Conservation (phyloP, 2,329 filamentous ascomycete species). For the Helotiales sp. region DNA sequence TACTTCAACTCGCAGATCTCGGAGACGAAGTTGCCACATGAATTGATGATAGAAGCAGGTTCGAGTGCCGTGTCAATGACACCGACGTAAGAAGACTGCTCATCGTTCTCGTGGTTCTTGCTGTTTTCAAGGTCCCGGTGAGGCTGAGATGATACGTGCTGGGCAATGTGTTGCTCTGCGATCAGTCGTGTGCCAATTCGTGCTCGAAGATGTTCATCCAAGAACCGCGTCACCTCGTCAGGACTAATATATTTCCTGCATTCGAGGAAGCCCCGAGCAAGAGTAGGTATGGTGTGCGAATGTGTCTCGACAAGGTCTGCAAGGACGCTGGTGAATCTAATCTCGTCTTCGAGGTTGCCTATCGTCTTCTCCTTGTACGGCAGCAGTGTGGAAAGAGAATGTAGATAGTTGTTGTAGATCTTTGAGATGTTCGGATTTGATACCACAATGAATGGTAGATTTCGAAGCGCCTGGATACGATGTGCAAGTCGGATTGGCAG, state of each 20-base stretch:
- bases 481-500: conserved; percentile 90
- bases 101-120: conserved; percentile 50
- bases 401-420: conserved; percentile 95
- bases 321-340: conserved; percentile 87
- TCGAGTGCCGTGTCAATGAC: conserved; percentile 90
- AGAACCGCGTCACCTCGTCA: conserved; percentile 80
- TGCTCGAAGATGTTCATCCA: conserved; percentile 91
- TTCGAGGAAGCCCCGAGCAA: conserved; percentile 91
- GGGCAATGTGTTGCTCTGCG: conserved; percentile 92
- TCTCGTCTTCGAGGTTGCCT: conserved; percentile 79
- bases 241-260: conserved; percentile 87
- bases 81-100: conserved; percentile 74
- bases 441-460: conserved; percentile 95
- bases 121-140: conserved; percentile 56
- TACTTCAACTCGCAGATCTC: conserved; percentile 98
- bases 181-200: conserved; percentile 92
- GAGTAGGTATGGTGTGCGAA: conserved; percentile 87
- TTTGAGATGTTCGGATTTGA: conserved; percentile 93
- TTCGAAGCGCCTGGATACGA: conserved; percentile 88
- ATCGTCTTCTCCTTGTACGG: conserved; percentile 67
- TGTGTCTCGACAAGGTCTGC: conserved; percentile 95
- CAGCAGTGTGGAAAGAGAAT: conserved; percentile 86
- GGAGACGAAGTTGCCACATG: conserved; percentile 85
- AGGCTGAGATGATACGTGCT: conserved; percentile 75
- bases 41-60: conserved; percentile 77